Percentiles rank a stretch among this genome's conserved stretches.
Evolutionary conservation across 257 asterid species (phyloP).

Genomic region (Solanum clarkiae): DNA sequence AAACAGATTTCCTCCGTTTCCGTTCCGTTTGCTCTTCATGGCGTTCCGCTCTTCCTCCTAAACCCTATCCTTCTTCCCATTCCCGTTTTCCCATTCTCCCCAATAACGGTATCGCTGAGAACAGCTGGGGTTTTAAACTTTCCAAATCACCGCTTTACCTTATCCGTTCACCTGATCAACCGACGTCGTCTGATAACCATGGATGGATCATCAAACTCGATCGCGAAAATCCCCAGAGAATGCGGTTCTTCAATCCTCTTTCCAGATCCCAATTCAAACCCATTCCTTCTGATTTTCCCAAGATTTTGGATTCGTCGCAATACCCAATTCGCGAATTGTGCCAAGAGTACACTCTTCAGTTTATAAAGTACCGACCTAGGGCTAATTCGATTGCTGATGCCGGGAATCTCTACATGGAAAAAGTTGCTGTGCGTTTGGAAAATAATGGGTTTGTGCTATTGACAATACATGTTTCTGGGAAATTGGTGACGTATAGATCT

Average conservation of each 20-base stretch:
- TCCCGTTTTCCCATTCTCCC: conserved; percentile 74
- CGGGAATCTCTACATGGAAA: conserved; percentile 72
- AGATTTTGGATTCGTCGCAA: conserved; percentile 20
- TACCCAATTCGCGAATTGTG: conserved; percentile 47
- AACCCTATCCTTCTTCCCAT: conserved; percentile 13
- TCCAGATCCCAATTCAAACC: conserved; percentile 33
- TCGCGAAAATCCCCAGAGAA: conserved; percentile 31
- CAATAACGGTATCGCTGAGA: conserved; percentile 49
- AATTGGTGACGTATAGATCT: conserved; percentile 55
- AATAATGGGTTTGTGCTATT: conserved; percentile 31
- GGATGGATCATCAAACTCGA: conserved; percentile 68
- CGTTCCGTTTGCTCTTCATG: conserved; percentile 75
- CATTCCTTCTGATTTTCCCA: conserved; percentile 50
- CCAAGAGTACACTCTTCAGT: conserved; percentile 60
- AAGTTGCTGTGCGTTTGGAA: conserved; percentile 42
- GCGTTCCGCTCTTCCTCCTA: conserved; percentile 46
- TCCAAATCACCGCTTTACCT: conserved; percentile 47
- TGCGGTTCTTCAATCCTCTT: conserved; percentile 55
- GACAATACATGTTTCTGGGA: conserved; percentile 67
- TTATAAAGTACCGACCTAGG: conserved; percentile 49
- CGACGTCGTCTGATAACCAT: neutral
- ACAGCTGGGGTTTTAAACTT: conserved; percentile 71
- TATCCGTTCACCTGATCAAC: conserved; percentile 19
- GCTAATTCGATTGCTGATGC: conserved; percentile 70
- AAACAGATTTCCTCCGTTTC: conserved; percentile 65